These are phyloP conservation scores for Oryza meyeriana DNA, from an alignment of 176 grass and related monocot species.

Conservation along the genomic window DNA sequence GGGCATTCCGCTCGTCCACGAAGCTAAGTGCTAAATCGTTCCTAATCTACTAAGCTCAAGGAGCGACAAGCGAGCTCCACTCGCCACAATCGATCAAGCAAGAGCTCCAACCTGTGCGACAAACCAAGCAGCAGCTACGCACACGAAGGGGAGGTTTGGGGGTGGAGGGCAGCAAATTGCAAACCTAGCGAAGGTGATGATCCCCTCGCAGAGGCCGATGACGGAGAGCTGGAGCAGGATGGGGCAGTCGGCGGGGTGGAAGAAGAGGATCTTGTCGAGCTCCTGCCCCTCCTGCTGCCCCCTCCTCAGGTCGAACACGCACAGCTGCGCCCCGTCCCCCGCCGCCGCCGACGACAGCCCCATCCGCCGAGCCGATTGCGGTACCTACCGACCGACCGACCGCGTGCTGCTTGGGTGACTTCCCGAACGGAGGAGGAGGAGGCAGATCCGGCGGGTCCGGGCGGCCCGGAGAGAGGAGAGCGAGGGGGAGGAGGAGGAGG, in stretches of 20 bases:
- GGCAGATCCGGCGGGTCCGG: not conserved
- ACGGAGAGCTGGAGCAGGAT: constrained; percentile 87
- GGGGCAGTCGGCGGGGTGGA: constrained; percentile 82
- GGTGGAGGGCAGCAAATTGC: no score
- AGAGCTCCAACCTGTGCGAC: not conserved
- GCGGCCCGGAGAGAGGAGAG: not conserved
- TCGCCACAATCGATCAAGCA: not conserved
- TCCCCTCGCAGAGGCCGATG: constrained; percentile 88
- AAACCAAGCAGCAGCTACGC: not conserved
- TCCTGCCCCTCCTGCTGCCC: constrained; percentile 94
- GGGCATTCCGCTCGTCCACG: not conserved
- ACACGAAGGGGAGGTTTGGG: not conserved
- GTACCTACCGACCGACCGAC: no score
- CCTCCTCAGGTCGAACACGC: constrained; percentile 84
- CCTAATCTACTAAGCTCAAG: not conserved
- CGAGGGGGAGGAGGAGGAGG: not conserved
- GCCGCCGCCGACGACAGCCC: constrained; percentile 49
- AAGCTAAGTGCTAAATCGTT: not conserved
- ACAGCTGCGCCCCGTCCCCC: constrained; percentile 73
- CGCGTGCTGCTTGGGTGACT: not conserved
- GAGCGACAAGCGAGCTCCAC: not conserved
- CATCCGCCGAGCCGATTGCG: constrained; percentile 40
- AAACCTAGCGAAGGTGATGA: constrained; percentile 94
- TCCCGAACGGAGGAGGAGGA: not conserved
- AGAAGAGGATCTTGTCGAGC: constrained; percentile 97